These are phyloP conservation scores for Sarocladiaceae sp. DNA, from an alignment of 2,329 filamentous ascomycete species.

Conservation along the genomic window DNA sequence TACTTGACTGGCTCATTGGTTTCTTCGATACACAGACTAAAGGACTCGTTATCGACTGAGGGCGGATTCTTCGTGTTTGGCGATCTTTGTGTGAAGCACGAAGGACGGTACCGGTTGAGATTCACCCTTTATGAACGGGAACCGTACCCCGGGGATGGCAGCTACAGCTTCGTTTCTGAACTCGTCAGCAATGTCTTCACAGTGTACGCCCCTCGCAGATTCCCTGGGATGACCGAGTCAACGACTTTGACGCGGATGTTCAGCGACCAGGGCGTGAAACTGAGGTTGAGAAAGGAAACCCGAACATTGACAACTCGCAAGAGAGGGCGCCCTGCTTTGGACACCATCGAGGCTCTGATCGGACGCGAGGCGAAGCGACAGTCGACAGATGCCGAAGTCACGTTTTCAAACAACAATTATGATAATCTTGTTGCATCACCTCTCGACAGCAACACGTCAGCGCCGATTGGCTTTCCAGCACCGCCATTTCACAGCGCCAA, in stretches of 20 bases:
- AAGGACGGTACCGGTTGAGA: constrained; percentile 65
- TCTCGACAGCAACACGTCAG: constrained; percentile 10
- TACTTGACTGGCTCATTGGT: constrained; percentile 65
- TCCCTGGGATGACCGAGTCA: constrained; percentile 74
- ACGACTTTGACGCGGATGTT: constrained; percentile 76
- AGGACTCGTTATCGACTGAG: constrained; percentile 70
- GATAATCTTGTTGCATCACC: constrained; percentile 8
- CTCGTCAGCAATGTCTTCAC: constrained; percentile 57
- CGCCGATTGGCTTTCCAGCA: constrained; percentile 7
- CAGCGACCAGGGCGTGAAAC: constrained; percentile 78
- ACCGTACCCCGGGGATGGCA: constrained; percentile 17
- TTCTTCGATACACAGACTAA: constrained; percentile 76
- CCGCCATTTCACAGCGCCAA: constrained; percentile 11
- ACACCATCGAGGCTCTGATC: constrained; percentile 13
- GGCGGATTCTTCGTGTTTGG: constrained; percentile 89
- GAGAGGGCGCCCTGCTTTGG: constrained; percentile 26
- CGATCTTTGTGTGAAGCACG: constrained; percentile 71
- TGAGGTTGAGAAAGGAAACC: constrained; percentile 78
- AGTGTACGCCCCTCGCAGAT: constrained; percentile 60
- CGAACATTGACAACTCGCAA: constrained; percentile 48
- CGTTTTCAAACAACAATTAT: constrained; percentile 12
- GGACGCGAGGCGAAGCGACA: constrained; percentile 17
- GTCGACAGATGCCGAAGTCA: constrained; percentile 14
- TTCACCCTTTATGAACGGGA: constrained; percentile 62
- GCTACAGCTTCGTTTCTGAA: constrained; percentile 17